Conservation (phyloP, 805 yeast species). For the Kuraishia ogatae region DNA sequence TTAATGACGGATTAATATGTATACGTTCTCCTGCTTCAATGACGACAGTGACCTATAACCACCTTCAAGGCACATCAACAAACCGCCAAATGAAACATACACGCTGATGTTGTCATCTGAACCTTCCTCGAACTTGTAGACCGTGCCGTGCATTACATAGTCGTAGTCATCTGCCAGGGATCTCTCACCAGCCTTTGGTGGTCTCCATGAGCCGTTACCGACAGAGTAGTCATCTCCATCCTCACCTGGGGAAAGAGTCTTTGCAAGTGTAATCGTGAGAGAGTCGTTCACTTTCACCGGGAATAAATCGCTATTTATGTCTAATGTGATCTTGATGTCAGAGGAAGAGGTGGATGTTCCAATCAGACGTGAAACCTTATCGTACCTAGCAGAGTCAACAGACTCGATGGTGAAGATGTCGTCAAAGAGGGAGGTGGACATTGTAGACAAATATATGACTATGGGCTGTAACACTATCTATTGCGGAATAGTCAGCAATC, state of each 20-base stretch:
- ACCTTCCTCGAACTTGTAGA: conserved; percentile 90
- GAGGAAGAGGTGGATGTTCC: conserved; percentile 78
- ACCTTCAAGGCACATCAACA: conserved; percentile 90
- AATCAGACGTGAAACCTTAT: conserved; percentile 82
- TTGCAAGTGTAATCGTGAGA: conserved; percentile 79
- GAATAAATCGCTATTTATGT: conserved; percentile 85
- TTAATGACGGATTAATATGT: conserved; percentile 70
- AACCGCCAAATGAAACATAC: conserved; percentile 92
- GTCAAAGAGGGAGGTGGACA: conserved; percentile 80
- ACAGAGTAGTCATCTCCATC: conserved; percentile 38
- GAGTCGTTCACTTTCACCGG: conserved; percentile 74
- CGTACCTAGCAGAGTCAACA: conserved; percentile 83
- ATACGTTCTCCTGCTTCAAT: conserved; percentile 90
- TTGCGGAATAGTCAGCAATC: not conserved
- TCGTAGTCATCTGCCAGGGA: conserved; percentile 94
- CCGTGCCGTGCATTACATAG: conserved; percentile 97
- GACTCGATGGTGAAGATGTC: conserved; percentile 84
- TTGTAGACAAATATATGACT: conserved; percentile 10
- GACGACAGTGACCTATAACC: conserved; percentile 81
- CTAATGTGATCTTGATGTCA: conserved; percentile 78
- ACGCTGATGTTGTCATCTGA: conserved; percentile 68
- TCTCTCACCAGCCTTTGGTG: conserved; percentile 75
- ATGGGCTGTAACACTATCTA: not conserved
- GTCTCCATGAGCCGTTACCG: conserved; percentile 65
- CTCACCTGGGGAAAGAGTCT: conserved; percentile 49